These are phyloP conservation scores for Globisporangium viniferum DNA, from an alignment of 352 stramenopile genomes.

Conservation along the genomic window DNA sequence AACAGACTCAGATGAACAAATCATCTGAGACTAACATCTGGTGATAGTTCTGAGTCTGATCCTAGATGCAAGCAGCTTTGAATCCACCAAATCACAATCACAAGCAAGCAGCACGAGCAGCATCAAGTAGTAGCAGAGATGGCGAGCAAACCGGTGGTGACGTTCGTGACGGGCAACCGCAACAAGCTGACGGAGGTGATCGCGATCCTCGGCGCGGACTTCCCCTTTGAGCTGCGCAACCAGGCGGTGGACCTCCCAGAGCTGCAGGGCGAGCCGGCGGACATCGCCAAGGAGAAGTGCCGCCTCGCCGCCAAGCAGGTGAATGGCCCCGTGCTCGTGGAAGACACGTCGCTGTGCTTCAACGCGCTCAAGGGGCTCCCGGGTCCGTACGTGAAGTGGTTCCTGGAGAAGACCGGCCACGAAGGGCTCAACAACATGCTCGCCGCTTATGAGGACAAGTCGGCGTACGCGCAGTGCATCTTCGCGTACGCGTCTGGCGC, in stretches of 20 bases:
- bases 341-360: slow-evolving; percentile 98
- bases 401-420: slow-evolving; percentile 94
- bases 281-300: slow-evolving; percentile 96
- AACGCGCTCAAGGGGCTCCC: slow-evolving; percentile 93
- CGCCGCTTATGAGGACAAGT: slow-evolving; percentile 92
- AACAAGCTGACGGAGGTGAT: slow-evolving; percentile 85
- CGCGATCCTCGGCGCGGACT: slow-evolving; percentile 78
- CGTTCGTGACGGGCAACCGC: slow-evolving; percentile 85
- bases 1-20: not conserved
- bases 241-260: slow-evolving; percentile 95
- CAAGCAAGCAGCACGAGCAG: not conserved
- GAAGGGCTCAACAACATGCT: slow-evolving; percentile 94
- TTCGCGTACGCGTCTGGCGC: slow-evolving; percentile 87
- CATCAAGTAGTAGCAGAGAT: slow-evolving; percentile 3
- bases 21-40: not conserved
- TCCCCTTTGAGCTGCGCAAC: slow-evolving; percentile 92
- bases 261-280: slow-evolving; percentile 94
- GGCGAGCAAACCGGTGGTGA: slow-evolving; percentile 31
- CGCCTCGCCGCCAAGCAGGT: slow-evolving; percentile 83
- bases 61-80: not conserved
- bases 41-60: not conserved
- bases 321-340: slow-evolving; percentile 90
- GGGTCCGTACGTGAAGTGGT: slow-evolving; percentile 98
- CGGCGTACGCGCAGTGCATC: slow-evolving; percentile 95
- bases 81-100: not conserved